Conservation (phyloP, 1,284 basidiomycete species). For the Ustilago esculenta region DNA sequence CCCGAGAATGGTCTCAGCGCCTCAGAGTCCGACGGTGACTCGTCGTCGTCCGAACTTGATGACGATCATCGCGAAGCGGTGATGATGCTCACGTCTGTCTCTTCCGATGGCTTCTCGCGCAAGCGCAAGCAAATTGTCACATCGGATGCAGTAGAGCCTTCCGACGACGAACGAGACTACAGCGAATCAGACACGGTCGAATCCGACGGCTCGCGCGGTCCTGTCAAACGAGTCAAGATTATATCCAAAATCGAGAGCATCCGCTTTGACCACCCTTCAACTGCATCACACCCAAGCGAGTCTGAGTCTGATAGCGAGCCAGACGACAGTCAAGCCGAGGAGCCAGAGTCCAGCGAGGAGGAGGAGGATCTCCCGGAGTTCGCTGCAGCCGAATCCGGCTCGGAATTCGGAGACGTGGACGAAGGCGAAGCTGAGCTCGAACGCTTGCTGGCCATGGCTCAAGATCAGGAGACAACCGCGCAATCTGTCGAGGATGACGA, state of each 20-base stretch:
- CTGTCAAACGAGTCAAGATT: slow-evolving; percentile 33
- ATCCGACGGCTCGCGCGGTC: slow-evolving; percentile 4
- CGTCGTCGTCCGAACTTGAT: slow-evolving; percentile 10
- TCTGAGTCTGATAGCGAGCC: slow-evolving; percentile 1
- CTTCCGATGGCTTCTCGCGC: slow-evolving; percentile 8
- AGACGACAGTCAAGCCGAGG: not conserved
- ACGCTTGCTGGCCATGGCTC: slow-evolving; percentile 21
- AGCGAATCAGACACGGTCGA: slow-evolving; percentile 17
- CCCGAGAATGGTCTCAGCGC: slow-evolving; percentile 2
- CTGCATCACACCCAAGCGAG: slow-evolving; percentile 1
- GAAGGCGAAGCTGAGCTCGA: slow-evolving; percentile 53
- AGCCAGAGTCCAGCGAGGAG: slow-evolving; percentile 11
- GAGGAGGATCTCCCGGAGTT: slow-evolving; percentile 18
- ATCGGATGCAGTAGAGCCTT: not conserved
- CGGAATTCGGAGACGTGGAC: slow-evolving; percentile 47
- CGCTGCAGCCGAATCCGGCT: slow-evolving; percentile 33
- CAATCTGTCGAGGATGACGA: slow-evolving; percentile 11
- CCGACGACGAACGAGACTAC: slow-evolving; percentile 3
- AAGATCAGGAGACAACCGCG: slow-evolving; percentile 5
- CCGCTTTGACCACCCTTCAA: not conserved
- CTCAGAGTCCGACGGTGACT: not conserved
- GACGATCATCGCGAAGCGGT: not conserved
- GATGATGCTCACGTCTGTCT: not conserved
- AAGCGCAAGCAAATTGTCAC: slow-evolving; percentile 20
- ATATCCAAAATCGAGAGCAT: slow-evolving; percentile 6